These are phyloP conservation scores for Neurospora intermedia DNA, from an alignment of 495 filamentous ascomycete species.

Conservation along the genomic window DNA sequence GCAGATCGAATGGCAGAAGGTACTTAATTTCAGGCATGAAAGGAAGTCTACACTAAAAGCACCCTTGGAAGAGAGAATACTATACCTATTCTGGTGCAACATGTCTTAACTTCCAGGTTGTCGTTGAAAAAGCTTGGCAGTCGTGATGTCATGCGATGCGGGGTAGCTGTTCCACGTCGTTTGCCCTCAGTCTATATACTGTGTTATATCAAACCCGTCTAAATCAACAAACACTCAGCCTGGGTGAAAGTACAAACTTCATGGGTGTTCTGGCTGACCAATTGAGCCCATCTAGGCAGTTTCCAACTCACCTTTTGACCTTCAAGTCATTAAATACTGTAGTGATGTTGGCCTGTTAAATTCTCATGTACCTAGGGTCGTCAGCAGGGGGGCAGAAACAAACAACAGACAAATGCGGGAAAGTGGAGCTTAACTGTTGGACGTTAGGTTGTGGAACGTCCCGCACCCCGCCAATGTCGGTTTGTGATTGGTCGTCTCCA, in stretches of 20 bases:
- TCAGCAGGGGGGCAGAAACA: background rate
- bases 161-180: background rate
- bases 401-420: background rate
- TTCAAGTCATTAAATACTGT: background rate
- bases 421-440: background rate
- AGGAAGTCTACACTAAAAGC: too few relatives aligned
- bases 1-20: background rate
- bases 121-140: background rate
- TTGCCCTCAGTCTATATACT: background rate
- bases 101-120: background rate
- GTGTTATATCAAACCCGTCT: background rate
- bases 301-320: background rate
- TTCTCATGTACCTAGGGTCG: background rate
- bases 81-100: background rate
- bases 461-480: background rate
- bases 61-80: too few relatives aligned
- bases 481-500: background rate
- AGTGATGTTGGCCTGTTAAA: background rate
- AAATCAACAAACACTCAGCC: background rate
- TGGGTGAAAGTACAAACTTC: background rate
- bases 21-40: background rate
- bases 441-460: background rate
- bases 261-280: background rate
- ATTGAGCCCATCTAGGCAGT: background rate
- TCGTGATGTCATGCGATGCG: background rate